Percentiles rank a stretch among this genome's conserved stretches.
Evolutionary conservation across 78 protist species (phyloP).

Genomic region (Guillardia theta): DNA sequence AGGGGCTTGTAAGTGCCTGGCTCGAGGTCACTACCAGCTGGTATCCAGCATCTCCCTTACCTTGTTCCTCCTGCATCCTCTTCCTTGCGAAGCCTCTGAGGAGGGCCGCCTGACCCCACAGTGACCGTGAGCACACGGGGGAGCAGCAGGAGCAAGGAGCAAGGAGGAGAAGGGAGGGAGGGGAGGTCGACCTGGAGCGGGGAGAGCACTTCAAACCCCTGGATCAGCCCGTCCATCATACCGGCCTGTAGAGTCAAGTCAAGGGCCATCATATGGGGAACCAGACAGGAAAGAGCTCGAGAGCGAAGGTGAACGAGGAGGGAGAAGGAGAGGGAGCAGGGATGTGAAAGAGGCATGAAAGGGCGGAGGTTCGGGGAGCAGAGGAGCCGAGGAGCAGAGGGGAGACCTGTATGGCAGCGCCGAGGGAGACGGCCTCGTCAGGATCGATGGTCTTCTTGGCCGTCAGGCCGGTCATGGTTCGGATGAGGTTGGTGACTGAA

Average conservation of each 20-base stretch:
- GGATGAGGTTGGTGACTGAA: neutral
- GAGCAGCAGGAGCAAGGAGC: too few relatives aligned
- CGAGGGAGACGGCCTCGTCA: conserved; percentile 98
- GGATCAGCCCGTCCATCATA: neutral
- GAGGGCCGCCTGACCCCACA: conserved; percentile 27
- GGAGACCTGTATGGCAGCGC: conserved; percentile 99
- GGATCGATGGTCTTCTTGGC: conserved; percentile 92
- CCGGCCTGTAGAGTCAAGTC: neutral
- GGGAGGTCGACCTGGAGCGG: neutral
- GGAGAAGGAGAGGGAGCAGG: too few relatives aligned
- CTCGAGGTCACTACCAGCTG: too few relatives aligned
- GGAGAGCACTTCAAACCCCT: neutral
- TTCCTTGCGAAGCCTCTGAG: neutral
- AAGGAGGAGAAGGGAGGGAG: too few relatives aligned
- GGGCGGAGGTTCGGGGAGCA: too few relatives aligned
- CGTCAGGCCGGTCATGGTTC: neutral
- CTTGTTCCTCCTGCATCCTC: neutral
- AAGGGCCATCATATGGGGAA: too few relatives aligned
- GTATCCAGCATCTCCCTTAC: too few relatives aligned
- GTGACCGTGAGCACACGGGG: too few relatives aligned
- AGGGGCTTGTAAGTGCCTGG: neutral
- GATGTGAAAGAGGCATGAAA: too few relatives aligned
- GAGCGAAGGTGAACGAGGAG: too few relatives aligned
- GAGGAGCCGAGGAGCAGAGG: too few relatives aligned
- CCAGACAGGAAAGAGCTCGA: too few relatives aligned